phyloP scores from a whole-genome alignment of 106 monocot genomes.

The Ottelia alismoides region DNA sequence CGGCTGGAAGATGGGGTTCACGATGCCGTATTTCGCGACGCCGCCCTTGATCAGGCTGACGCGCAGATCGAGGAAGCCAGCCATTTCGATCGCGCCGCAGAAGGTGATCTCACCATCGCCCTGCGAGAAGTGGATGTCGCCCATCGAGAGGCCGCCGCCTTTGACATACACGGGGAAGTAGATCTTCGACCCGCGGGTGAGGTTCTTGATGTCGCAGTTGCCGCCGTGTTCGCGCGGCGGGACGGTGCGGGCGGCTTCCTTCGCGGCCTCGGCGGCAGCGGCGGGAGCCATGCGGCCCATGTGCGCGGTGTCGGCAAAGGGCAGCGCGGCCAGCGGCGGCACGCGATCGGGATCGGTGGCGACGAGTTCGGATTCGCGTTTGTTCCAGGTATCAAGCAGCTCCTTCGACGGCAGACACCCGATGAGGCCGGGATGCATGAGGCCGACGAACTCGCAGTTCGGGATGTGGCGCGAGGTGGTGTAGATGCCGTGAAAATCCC shows the following conservation, averaged over 20 bases:
- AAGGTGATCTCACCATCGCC: conserved; percentile 90
- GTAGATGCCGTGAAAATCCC: conserved; percentile 94
- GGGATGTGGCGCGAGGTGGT: conserved; percentile 85
- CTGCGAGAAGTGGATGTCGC: conserved; percentile 96
- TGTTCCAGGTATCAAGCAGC: conserved; percentile 81
- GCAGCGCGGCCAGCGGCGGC: conserved; percentile 70
- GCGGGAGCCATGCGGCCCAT: too few relatives aligned
- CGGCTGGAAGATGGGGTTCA: conserved; percentile 83
- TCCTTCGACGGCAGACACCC: conserved; percentile 80
- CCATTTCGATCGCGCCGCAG: conserved; percentile 96
- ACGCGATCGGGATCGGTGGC: too few relatives aligned
- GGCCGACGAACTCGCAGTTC: conserved; percentile 30
- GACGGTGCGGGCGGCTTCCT: conserved; percentile 79
- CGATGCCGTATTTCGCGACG: too few relatives aligned
- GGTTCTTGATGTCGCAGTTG: conserved; percentile 94
- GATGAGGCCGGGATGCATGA: conserved; percentile 72
- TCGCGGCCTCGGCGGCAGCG: too few relatives aligned
- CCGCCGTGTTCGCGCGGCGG: conserved; percentile 90
- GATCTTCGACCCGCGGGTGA: conserved; percentile 79
- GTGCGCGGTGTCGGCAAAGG: conserved; percentile 69
- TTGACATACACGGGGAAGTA: conserved; percentile 92
- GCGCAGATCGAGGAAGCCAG: conserved; percentile 84
- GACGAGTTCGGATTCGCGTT: too few relatives aligned
- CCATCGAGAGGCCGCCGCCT: conserved; percentile 76
- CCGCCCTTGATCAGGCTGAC: too few relatives aligned